These are phyloP conservation scores for Lentinula aciculospora DNA, from an alignment of 768 basidiomycete species.

Conservation along the genomic window DNA sequence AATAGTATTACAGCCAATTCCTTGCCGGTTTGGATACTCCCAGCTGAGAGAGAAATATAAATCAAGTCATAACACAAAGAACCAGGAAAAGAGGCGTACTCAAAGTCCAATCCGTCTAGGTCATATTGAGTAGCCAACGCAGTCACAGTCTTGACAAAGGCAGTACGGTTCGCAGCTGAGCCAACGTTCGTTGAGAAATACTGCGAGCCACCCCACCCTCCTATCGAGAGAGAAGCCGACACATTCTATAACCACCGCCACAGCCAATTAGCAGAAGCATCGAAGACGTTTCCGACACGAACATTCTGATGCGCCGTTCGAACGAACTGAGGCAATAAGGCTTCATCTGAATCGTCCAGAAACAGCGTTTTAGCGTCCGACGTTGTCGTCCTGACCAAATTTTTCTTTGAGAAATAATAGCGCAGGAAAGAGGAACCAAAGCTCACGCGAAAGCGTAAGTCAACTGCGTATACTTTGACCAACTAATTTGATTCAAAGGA, in stretches of 20 bases:
- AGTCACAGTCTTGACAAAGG: constrained; percentile 57
- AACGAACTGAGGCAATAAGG: constrained; percentile 52
- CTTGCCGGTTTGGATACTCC: constrained; percentile 74
- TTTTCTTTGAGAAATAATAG: background rate
- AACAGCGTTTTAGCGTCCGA: constrained; percentile 28
- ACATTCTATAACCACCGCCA: constrained; percentile 45
- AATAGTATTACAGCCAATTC: constrained; percentile 67
- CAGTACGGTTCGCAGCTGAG: constrained; percentile 49
- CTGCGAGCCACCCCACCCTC: constrained; percentile 64
- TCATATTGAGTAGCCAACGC: constrained; percentile 41
- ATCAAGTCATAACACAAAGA: background rate
- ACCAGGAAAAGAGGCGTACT: constrained; percentile 14
- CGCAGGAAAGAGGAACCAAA: background rate
- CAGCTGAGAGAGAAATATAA: constrained; percentile 37
- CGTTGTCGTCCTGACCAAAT: constrained; percentile 30
- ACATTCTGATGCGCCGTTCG: constrained; percentile 36
- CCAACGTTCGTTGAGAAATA: constrained; percentile 62
- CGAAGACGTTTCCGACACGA: constrained; percentile 19
- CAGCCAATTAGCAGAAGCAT: constrained; percentile 15
- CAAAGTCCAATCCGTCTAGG: constrained; percentile 52
- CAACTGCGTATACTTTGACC: constrained; percentile 48
- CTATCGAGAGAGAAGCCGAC: constrained; percentile 52
- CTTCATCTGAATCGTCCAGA: constrained; percentile 35
- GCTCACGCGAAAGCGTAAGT: constrained; percentile 61
- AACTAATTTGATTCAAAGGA: constrained; percentile 37